phyloP scores from a whole-genome alignment of 441 rosid genomes.

The Gossypium gossypioides region DNA sequence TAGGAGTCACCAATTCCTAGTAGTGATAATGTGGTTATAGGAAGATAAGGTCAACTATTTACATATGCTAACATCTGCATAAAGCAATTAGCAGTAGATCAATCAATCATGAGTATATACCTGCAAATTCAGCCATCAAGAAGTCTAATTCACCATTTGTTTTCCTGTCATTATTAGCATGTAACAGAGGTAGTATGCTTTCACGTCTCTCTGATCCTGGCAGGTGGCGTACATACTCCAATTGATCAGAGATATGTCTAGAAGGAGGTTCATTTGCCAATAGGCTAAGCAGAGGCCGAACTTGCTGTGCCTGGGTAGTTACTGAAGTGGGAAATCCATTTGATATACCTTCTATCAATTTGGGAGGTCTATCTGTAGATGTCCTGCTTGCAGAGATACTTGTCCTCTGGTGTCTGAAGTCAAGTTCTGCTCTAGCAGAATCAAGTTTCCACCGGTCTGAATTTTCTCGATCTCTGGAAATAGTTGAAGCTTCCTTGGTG shows the following conservation, averaged over 20 bases:
- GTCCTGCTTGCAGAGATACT: slow-evolving; percentile 40
- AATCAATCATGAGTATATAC: slow-evolving; percentile 26
- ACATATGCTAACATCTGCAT: not conserved
- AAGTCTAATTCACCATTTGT: slow-evolving; percentile 77
- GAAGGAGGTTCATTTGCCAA: slow-evolving; percentile 98
- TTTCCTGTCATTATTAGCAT: slow-evolving; percentile 70
- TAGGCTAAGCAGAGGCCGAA: slow-evolving; percentile 93
- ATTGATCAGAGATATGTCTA: slow-evolving; percentile 73
- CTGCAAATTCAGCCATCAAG: slow-evolving; percentile 89
- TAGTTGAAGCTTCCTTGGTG: slow-evolving; percentile 26
- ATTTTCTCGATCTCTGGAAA: slow-evolving; percentile 36
- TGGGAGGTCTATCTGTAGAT: slow-evolving; percentile 71
- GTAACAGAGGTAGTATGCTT: slow-evolving; percentile 72
- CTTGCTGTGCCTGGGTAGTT: slow-evolving; percentile 64
- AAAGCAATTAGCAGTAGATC: not conserved
- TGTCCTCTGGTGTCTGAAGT: slow-evolving; percentile 46
- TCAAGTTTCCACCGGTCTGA: slow-evolving; percentile 37
- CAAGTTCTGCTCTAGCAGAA: slow-evolving; percentile 37
- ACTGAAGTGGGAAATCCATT: slow-evolving; percentile 42
- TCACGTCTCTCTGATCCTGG: slow-evolving; percentile 65
- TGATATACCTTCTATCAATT: slow-evolving; percentile 45
- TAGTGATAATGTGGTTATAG: not conserved
- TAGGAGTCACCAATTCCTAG: not conserved
- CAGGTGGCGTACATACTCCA: slow-evolving; percentile 68
- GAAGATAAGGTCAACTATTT: not conserved